These are phyloP conservation scores for Dactylellina haptotyla DNA, from an alignment of 2,329 filamentous ascomycete genomes.

Conservation along the genomic window DNA sequence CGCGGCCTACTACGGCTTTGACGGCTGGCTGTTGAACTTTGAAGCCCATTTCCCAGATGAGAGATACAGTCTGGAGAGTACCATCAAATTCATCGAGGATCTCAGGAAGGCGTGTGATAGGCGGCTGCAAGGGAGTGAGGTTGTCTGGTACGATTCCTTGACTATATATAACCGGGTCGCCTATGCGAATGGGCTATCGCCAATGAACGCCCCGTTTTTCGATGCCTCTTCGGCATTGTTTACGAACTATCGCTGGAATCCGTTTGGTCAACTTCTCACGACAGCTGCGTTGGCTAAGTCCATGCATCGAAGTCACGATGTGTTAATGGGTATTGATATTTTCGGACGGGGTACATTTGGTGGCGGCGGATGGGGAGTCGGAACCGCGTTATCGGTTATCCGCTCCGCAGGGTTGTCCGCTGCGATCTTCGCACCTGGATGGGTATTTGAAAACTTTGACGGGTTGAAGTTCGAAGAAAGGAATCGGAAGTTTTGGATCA, in stretches of 20 bases:
- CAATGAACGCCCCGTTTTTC: slow-evolving; percentile 61
- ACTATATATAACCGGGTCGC: slow-evolving; percentile 62
- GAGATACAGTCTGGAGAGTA: slow-evolving; percentile 58
- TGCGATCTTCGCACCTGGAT: slow-evolving; percentile 64
- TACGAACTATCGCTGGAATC: slow-evolving; percentile 65
- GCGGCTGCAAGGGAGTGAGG: slow-evolving; percentile 56
- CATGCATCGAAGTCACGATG: slow-evolving; percentile 54
- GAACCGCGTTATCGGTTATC: slow-evolving; percentile 61
- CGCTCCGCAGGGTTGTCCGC: slow-evolving; percentile 60
- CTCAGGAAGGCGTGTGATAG: slow-evolving; percentile 59
- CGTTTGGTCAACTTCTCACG: slow-evolving; percentile 57
- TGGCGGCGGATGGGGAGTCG: slow-evolving; percentile 56
- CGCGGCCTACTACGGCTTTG: slow-evolving; percentile 63
- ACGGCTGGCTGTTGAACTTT: slow-evolving; percentile 65
- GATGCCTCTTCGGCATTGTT: slow-evolving; percentile 61
- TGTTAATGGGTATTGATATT: slow-evolving; percentile 64
- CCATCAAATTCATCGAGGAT: slow-evolving; percentile 62
- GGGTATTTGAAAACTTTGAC: slow-evolving; percentile 64
- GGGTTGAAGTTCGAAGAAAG: slow-evolving; percentile 55
- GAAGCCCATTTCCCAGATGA: slow-evolving; percentile 62
- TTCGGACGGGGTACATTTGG: slow-evolving; percentile 63
- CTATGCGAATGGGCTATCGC: slow-evolving; percentile 64
- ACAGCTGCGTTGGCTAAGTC: slow-evolving; percentile 56
- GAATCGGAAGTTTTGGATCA: slow-evolving; percentile 57
- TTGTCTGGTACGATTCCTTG: slow-evolving; percentile 65